phyloP scores from a whole-genome alignment of 257 asterid genomes.

The Solanum etuberosum region DNA sequence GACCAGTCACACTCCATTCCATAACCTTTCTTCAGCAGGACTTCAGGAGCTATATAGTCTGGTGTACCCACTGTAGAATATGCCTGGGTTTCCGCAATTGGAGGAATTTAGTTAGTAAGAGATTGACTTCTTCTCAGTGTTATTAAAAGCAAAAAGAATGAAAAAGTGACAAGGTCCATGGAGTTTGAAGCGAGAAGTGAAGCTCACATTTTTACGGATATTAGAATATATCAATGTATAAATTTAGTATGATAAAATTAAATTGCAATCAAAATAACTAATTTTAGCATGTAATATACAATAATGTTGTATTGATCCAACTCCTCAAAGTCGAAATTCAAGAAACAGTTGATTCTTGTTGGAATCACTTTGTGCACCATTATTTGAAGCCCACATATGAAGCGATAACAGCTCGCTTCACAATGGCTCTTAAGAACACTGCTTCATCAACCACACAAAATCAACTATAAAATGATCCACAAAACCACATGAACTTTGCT shows the following conservation, averaged over 20 bases:
- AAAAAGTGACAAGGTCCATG: neutral
- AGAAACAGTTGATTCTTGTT: neutral
- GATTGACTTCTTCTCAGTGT: neutral
- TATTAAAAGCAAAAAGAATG: neutral
- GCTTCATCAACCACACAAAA: constrained; percentile 1
- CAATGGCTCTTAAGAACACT: neutral
- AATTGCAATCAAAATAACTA: neutral
- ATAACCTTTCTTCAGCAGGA: constrained; percentile 90
- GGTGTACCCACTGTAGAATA: constrained; percentile 98
- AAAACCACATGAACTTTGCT: neutral
- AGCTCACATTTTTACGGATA: neutral
- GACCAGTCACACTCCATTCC: constrained; percentile 99
- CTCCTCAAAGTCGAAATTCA: neutral
- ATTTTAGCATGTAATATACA: neutral
- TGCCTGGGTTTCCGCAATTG: constrained; percentile 51
- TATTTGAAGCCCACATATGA: neutral
- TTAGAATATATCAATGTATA: neutral
- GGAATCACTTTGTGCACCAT: neutral
- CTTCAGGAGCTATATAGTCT: constrained; percentile 96
- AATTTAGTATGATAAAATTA: neutral
- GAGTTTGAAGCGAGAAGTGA: neutral
- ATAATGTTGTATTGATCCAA: neutral
- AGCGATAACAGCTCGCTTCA: neutral
- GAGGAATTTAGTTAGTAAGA: neutral
- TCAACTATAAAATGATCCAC: constrained; percentile 7